Percentiles rank a stretch among this genome's conserved stretches.
These are phyloP conservation scores for Flaveria sonorensis DNA, from an alignment of 129 eudicot species.

Conservation along the genomic window DNA sequence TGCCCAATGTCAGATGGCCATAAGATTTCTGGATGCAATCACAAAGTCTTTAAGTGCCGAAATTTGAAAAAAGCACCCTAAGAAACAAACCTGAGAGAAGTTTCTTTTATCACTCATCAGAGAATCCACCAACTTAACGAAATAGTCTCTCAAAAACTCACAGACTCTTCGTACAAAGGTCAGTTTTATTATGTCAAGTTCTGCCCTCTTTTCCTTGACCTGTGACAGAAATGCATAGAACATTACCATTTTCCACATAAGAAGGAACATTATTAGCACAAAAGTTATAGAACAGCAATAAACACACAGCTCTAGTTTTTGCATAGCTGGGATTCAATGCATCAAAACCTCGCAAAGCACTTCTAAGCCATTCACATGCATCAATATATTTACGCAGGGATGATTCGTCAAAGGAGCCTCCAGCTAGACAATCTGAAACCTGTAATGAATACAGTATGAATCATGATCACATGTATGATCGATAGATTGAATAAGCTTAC, in stretches of 20 bases:
- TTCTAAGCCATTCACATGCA: slow-evolving; percentile 80
- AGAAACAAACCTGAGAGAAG: slow-evolving; percentile 74
- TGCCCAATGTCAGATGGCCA: slow-evolving; percentile 41
- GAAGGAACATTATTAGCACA: neutral
- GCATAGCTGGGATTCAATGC: slow-evolving; percentile 65
- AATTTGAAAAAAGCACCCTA: slow-evolving; percentile 13
- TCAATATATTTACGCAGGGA: slow-evolving; percentile 67
- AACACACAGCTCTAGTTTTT: slow-evolving; percentile 71
- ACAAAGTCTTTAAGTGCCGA: slow-evolving; percentile 8
- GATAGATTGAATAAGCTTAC: neutral
- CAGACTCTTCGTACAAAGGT: slow-evolving; percentile 79
- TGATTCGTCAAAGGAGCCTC: slow-evolving; percentile 75
- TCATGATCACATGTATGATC: slow-evolving; percentile 7
- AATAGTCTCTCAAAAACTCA: slow-evolving; percentile 77
- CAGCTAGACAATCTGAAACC: slow-evolving; percentile 71
- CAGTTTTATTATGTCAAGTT: slow-evolving; percentile 68
- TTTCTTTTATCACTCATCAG: slow-evolving; percentile 75
- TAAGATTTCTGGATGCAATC: slow-evolving; percentile 11
- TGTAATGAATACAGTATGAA: slow-evolving; percentile 32
- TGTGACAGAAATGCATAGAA: slow-evolving; percentile 26
- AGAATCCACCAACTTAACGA: slow-evolving; percentile 75
- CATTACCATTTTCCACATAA: slow-evolving; percentile 6
- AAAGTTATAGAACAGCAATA: slow-evolving; percentile 7
- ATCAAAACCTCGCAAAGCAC: slow-evolving; percentile 67
- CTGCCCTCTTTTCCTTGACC: slow-evolving; percentile 88